These are phyloP conservation scores for Earliella scabrosa DNA, from an alignment of 1,284 basidiomycete species.

Conservation along the genomic window DNA sequence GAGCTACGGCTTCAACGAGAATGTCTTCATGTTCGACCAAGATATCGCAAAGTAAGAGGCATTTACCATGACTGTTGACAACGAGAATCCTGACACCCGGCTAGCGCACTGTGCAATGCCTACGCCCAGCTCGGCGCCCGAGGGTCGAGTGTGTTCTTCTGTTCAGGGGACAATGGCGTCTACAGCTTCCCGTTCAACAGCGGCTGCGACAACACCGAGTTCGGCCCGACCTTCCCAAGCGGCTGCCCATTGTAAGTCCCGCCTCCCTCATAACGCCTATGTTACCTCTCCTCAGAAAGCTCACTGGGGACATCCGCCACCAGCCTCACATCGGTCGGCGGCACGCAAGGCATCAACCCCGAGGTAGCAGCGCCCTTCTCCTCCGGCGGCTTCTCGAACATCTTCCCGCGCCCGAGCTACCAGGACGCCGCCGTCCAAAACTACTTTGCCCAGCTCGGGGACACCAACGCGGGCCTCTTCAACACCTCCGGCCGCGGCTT, in stretches of 20 bases:
- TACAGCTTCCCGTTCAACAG: constrained; percentile 60
- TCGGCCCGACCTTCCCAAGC: constrained; percentile 72
- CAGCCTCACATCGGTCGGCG: constrained; percentile 62
- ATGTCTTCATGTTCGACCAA: constrained; percentile 35
- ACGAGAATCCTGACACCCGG: too few species aligned
- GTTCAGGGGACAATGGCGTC: constrained; percentile 63
- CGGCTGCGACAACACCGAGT: constrained; percentile 37
- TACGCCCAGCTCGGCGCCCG: constrained; percentile 51
- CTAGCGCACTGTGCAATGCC: constrained; percentile 15
- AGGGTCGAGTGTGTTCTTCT: constrained; percentile 63
- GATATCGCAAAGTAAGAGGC: constrained; percentile 51
- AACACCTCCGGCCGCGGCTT: constrained; percentile 29
- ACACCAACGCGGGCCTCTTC: constrained; percentile 27
- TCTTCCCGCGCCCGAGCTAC: constrained; percentile 43
- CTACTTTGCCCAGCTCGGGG: constrained; percentile 29
- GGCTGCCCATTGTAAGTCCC: constrained; percentile 47
- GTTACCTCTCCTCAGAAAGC: not conserved
- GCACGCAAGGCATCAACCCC: constrained; percentile 47
- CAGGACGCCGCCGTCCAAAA: constrained; percentile 37
- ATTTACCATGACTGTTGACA: not conserved
- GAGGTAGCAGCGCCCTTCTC: constrained; percentile 49
- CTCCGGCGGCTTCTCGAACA: constrained; percentile 49
- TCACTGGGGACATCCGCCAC: constrained; percentile 26
- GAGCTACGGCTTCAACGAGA: constrained; percentile 58
- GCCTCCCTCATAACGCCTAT: too few species aligned